Conservation (phyloP, 768 basidiomycete species). For the Candolleomyces eurysporus region DNA sequence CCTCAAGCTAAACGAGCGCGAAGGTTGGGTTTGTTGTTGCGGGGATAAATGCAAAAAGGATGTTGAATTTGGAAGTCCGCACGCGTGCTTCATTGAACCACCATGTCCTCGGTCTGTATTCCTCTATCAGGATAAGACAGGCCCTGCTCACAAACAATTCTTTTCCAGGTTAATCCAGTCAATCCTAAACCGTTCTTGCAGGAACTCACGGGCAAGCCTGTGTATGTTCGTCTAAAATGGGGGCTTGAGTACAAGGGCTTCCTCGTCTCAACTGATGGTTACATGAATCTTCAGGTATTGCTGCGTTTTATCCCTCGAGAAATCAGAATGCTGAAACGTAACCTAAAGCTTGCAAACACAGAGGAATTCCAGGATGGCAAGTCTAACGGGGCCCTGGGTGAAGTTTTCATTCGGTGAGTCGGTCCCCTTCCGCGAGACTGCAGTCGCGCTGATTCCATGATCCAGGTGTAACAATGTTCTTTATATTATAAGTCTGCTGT, state of each 20-base stretch:
- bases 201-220: conserved; percentile 96
- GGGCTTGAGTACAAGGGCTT: conserved; percentile 99
- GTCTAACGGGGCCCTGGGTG: conserved; percentile 95
- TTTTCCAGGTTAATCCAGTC: conserved; percentile 75
- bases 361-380: conserved; percentile 97
- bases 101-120: conserved; percentile 63
- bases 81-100: conserved; percentile 40
- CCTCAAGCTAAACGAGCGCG: neutral
- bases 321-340: neutral
- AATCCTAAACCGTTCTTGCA: conserved; percentile 99
- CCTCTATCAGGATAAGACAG: conserved; percentile 6
- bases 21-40: conserved; percentile 4
- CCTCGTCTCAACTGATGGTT: conserved; percentile 96
- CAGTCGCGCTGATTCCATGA: neutral
- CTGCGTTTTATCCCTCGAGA: neutral
- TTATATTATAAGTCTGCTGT: conserved; percentile 78
- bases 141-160: conserved; percentile 12
- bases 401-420: conserved; percentile 93
- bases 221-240: conserved; percentile 96
- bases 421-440: neutral
- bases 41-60: neutral
- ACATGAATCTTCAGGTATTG: conserved; percentile 96
- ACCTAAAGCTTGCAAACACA: conserved; percentile 87
- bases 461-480: conserved; percentile 91
- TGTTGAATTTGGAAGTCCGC: conserved; percentile 34